Evolutionary conservation across 169 alveolate species (phyloP).

Genomic region (Plasmodium cynomolgi): DNA sequence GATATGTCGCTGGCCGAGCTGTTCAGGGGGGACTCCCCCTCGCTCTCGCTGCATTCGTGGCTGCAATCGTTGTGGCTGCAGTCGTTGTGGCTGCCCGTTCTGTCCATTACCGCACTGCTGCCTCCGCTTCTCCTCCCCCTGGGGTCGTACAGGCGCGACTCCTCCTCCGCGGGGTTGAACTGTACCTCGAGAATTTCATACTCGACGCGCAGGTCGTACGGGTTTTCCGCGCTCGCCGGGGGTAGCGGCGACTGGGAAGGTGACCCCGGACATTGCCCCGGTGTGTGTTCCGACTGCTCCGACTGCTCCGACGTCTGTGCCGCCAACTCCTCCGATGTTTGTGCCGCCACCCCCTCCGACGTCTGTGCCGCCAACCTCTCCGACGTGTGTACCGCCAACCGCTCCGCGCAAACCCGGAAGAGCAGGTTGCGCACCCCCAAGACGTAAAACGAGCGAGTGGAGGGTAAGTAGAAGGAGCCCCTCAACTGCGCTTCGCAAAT

Average conservation of each 20-base stretch:
- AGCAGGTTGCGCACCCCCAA: conserved; percentile 5
- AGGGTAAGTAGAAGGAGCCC: conserved; percentile 14
- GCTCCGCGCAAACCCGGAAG: conserved; percentile 1
- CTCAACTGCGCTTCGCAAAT: neutral
- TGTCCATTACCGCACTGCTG: neutral
- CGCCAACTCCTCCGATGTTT: too few species aligned
- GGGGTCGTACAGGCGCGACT: neutral
- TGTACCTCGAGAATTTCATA: neutral
- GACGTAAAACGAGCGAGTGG: conserved; percentile 6
- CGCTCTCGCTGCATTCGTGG: conserved; percentile 21
- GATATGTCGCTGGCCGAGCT: conserved; percentile 39
- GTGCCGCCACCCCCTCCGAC: neutral
- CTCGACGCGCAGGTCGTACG: neutral
- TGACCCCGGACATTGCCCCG: neutral
- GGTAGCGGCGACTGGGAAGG: neutral
- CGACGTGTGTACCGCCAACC: neutral
- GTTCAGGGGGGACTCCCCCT: neutral
- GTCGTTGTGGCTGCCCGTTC: neutral
- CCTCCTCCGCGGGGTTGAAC: neutral
- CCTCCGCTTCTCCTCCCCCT: neutral
- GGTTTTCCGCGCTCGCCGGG: neutral
- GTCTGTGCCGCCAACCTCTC: neutral
- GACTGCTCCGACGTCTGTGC: too few species aligned
- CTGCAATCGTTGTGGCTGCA: neutral
- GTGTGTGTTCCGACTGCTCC: neutral